Evolutionary conservation across 2,329 filamentous ascomycete genomes (phyloP), one percentile per base, ranked within the genome.

Genomic region (Pseudocercospora pini-densiflorae): DNA sequence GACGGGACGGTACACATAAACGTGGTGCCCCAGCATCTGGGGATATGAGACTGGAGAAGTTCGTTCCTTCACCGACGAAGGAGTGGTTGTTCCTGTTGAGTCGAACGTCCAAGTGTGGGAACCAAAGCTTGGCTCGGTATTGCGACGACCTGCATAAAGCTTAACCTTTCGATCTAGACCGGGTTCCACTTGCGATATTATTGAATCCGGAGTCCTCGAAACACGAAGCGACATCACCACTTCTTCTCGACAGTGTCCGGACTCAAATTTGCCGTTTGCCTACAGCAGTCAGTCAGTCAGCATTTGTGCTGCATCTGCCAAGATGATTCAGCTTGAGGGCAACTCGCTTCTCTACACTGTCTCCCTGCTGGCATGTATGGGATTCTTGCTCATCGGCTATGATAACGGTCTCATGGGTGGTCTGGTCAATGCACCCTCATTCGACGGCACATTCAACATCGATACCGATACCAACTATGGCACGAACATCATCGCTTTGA

Each of bases 331-430:
- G 36, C 72, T 77, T 60, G 73, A 76, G 66, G 81, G 81, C 40
- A 78, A 76, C 36, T 70, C 76, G 14, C 78, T 85, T 23, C 74
- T 84, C 23, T 69, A 78, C 23, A 77, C 81, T 19, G 81, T 84
- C 63, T 82, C 80, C 23, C 72, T 78, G 7, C 71, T 84, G 68
- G 82, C 82, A 0, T 84, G 80, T 31, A 67, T 84, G 45, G 81
- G 82, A 0, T 85, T 85, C 65, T 77, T 84, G 70, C 76, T 84
- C 40, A 84, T 85, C 49, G 83, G 83, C 21, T 83, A 78, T 66
- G 62, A 71, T 62, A 70, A 62, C 68, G 64, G 65, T 23, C 66
- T 68, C 27, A 64, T 70, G 68, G 68, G 75, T 21, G 75, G 75
- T n/a, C 62, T 74, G 67, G 79, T 83, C 70, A 79, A 81, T 57